These are phyloP conservation scores for Salix viminalis DNA, from an alignment of 345 rosid species.

Conservation along the genomic window DNA sequence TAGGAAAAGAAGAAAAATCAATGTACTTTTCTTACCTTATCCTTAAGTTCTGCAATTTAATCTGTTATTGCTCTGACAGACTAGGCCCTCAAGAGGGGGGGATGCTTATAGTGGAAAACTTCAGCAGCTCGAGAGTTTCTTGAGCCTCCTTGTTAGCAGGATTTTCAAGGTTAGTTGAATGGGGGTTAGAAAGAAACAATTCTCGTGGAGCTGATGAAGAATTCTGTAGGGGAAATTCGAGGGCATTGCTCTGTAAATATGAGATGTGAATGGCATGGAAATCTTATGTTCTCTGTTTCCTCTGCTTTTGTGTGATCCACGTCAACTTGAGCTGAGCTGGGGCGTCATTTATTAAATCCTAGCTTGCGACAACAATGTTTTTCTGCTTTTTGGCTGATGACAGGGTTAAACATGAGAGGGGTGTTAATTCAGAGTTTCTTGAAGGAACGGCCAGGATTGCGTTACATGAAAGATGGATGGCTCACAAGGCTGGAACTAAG, in stretches of 20 bases:
- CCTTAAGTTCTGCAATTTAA: neutral
- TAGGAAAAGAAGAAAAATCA: neutral
- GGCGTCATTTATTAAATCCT: too few relatives aligned
- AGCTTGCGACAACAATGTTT: too few relatives aligned
- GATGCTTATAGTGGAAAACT: conserved; percentile 36
- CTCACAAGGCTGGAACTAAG: too few relatives aligned
- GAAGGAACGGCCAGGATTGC: too few relatives aligned
- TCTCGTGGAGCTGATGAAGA: conserved; percentile 13
- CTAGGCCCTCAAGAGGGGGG: conserved; percentile 50
- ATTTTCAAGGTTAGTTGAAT: too few relatives aligned
- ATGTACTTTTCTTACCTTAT: neutral
- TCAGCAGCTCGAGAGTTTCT: conserved; percentile 56
- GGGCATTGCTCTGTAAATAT: conserved; percentile 53
- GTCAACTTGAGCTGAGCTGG: too few relatives aligned
- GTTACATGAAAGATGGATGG: too few relatives aligned
- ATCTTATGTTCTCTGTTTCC: neutral
- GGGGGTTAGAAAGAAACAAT: neutral
- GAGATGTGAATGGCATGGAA: conserved; percentile 54
- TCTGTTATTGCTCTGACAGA: conserved; percentile 38
- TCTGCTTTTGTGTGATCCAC: neutral
- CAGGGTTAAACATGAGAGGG: too few relatives aligned
- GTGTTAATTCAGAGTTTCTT: too few relatives aligned
- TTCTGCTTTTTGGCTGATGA: too few relatives aligned
- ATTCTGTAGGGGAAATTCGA: conserved; percentile 47
- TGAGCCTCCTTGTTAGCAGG: conserved; percentile 49